A percentile compares a stretch with the other conserved stretches of the same genome.
Conservation (phyloP, 139 green algal genomes). For the Coccomyxa sp. region DNA sequence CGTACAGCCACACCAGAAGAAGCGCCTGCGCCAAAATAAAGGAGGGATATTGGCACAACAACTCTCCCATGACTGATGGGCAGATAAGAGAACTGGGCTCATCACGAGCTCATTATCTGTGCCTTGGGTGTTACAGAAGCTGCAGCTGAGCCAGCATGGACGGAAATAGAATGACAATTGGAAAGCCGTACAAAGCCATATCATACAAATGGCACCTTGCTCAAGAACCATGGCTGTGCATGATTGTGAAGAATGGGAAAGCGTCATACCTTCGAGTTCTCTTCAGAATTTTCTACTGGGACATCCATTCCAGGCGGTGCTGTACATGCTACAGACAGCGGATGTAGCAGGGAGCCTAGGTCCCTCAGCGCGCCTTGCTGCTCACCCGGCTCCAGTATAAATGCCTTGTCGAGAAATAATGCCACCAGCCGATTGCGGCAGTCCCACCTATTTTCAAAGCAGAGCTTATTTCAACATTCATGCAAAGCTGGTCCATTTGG, state of each 20-base stretch:
- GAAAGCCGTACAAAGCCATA: background rate
- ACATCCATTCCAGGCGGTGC: background rate
- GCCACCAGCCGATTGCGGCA: background rate
- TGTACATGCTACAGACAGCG: background rate
- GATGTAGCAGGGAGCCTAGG: background rate
- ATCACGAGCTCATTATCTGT: slow-evolving; percentile 32
- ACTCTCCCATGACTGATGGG: background rate
- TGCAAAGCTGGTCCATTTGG: background rate
- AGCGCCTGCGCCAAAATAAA: slow-evolving; percentile 39
- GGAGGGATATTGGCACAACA: background rate
- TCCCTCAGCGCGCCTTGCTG: background rate
- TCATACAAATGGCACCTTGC: background rate
- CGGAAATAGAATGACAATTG: too few species aligned
- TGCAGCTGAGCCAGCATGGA: slow-evolving; percentile 13
- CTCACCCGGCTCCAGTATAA: background rate
- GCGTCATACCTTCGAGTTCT: background rate
- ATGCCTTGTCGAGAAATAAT: background rate
- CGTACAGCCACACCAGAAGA: slow-evolving; percentile 67
- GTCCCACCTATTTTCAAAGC: background rate
- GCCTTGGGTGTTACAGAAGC: slow-evolving; percentile 22
- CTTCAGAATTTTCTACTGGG: background rate
- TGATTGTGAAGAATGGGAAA: background rate
- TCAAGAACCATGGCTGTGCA: background rate
- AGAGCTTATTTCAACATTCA: background rate
- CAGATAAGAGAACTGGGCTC: slow-evolving; percentile 22